Evolutionary conservation across 108 stramenopile genomes (phyloP), one percentile per base, ranked within the genome.

Genomic region (Schizochytrium sp.): DNA sequence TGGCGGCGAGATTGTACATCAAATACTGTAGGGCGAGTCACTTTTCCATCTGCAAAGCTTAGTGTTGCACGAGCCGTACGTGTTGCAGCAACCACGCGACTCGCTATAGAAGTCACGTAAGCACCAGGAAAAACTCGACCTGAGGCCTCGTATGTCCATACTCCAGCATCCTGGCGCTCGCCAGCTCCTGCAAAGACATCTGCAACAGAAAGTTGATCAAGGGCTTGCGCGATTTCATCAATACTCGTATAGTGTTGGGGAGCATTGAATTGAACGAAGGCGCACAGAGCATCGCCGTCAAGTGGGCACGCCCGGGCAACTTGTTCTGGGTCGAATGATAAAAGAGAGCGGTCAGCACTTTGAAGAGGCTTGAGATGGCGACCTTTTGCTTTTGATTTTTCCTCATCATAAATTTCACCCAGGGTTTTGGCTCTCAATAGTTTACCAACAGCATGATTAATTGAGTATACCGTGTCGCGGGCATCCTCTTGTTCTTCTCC

Each of bases 371-470:
- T 44, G 28, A 69, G 64, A 13, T 15, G 10, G 47, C 53, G 76
- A 40, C 76, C 76, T 5, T 17, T n/a, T 38, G 76, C 47, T 42
- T 83, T 83, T 47, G 38, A n/a, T 50, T 83, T 83, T 49, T 49
- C 76, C 50, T 49, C 76, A 40, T 83, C 76, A 50, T 40, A 83
- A 13, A 19, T 38, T 3, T 83, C 76, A 53, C 76, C 76, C 12
- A 83, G 47, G 38, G 76, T 83, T 40, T 83, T 83, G 53, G 50
- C 76, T 2, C 76, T 47, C 50, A 83, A 55, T 46, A 83, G 76
- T 28, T 83, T 83, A n/a, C 76, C 76, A 0, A 83, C 76, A 2
- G 76, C 76, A 28, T 83, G 76, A 2, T 83, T 83, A 38, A 83
- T 83, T 0, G 76, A 83, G 76, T 55, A 55, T 5, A 49, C 53